phyloP scores from a whole-genome alignment of 73 alveolate species.

The Uronychia binucleata region DNA sequence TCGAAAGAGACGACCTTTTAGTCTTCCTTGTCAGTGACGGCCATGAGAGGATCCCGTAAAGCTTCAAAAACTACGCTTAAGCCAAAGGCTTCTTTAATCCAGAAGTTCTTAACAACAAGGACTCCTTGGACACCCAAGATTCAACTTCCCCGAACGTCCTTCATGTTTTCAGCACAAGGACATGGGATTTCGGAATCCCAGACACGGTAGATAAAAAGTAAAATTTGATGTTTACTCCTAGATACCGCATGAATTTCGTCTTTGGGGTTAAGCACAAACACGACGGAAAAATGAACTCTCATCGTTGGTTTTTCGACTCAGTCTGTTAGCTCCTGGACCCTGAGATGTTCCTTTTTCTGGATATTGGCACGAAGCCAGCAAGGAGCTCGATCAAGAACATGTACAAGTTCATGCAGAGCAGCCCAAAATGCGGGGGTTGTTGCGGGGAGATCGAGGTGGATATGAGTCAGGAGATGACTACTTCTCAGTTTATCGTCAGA shows the following conservation, averaged over 20 bases:
- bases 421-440: constrained; percentile 46
- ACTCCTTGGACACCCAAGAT: not conserved
- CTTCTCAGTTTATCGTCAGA: not conserved
- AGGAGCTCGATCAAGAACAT: constrained; percentile 16
- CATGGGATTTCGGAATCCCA: constrained; percentile 39
- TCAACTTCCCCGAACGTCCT: constrained; percentile 9
- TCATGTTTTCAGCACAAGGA: constrained; percentile 17
- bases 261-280: constrained; percentile 51
- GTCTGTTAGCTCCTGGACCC: constrained; percentile 48
- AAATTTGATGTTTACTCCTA: not conserved
- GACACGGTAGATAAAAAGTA: constrained; percentile 4
- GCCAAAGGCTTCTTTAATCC: constrained; percentile 27
- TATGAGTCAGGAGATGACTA: not conserved
- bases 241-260: constrained; percentile 19
- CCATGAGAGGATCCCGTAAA: constrained; percentile 17
- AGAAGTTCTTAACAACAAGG: not conserved
- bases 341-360: constrained; percentile 50
- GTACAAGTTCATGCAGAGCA: constrained; percentile 20
- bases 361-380: constrained; percentile 57
- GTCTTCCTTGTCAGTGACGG: constrained; percentile 32
- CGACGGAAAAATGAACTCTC: constrained; percentile 59
- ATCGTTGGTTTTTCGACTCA: constrained; percentile 55
- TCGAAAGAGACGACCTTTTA: constrained; percentile 10
- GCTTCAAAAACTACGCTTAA: constrained; percentile 27
- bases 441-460: constrained; percentile 64